Evolutionary conservation across 2,329 filamentous ascomycete genomes (phyloP), one percentile per base, ranked within the genome.

Genomic region (Neocatenulostroma microsporum): DNA sequence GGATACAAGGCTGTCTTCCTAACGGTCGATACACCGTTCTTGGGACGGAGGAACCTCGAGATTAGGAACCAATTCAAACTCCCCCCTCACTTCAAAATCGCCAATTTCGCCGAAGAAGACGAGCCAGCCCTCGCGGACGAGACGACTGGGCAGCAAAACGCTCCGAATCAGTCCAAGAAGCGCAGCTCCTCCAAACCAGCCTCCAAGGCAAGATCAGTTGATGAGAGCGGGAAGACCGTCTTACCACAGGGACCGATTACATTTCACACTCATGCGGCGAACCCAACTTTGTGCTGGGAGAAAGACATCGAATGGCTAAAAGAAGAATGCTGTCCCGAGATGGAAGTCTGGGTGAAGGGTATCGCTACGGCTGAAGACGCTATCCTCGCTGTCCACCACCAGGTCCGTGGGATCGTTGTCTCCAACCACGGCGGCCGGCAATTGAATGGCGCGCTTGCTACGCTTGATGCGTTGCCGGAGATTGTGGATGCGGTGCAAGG

Each of bases 381-480:
- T 2, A 48, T 58, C 18, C 53, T 67, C 4, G 65, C 66, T 2
- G 67, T 78, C 11, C 52, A 59, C 20, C 52, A 63, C 34, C 56
- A 56, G 5, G 54, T 62, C 7, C 54, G 63, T 20, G 63, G 61
- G 2, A 60, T 66, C 18, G 62, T 77, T 3, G 69, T 78, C 3
- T 71, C 45, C 11, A 78, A 78, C 45, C 74, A 78, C 47, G 74
- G 73, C 11, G 69, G 68, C 2, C 56, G 74, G 15, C 74, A 78
- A 54, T 56, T 76, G 7, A 74, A 78, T 42, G 72, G 73, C 3
- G 70, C 70, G 3, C 61, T 71, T 5, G 68, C 67, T 3, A 70
- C 70, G 4, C 58, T 78, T 3, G 74, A 76, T 37, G 66, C 60
- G 10, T 50, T 69, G 8, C 55, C 56, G 1, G 61, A 66, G 32